Conservation (phyloP, 176 grass and related monocot species). For the Carex myosuroides region DNA sequence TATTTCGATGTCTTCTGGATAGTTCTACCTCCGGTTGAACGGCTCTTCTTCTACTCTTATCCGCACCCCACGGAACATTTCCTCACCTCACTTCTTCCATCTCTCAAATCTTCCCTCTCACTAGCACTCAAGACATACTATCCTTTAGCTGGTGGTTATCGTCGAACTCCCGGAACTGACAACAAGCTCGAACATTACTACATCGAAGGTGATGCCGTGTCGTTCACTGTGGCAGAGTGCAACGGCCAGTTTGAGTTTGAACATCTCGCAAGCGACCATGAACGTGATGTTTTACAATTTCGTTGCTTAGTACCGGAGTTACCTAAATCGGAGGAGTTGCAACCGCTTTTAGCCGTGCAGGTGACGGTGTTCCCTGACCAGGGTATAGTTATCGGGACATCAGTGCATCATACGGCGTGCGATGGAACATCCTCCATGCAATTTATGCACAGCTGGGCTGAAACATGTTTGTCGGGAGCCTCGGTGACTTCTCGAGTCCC, state of each 20-base stretch:
- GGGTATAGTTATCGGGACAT: slow-evolving; percentile 14
- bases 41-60: slow-evolving; percentile 20
- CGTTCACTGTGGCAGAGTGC: slow-evolving; percentile 21
- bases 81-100: neutral
- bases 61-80: neutral
- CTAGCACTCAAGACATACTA: slow-evolving; percentile 24
- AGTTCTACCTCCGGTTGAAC: neutral
- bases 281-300: neutral
- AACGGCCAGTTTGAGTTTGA: neutral
- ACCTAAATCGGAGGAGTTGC: neutral
- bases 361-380: slow-evolving; percentile 17
- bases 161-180: neutral
- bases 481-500: neutral
- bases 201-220: slow-evolving; percentile 23
- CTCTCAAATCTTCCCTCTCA: slow-evolving; percentile 23
- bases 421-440: slow-evolving; percentile 20
- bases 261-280: neutral
- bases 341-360: slow-evolving; percentile 11
- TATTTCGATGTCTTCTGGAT: slow-evolving; percentile 15
- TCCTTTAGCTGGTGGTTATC: slow-evolving; percentile 10
- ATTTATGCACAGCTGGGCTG: slow-evolving; percentile 22
- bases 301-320: neutral
- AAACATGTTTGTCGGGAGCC: neutral
- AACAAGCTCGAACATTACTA: slow-evolving; percentile 22
- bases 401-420: slow-evolving; percentile 15